Percentiles rank a stretch among this genome's conserved stretches.
These are phyloP conservation scores for Chrysopogon serrulatus DNA, from an alignment of 176 grass and related monocot species.

Conservation along the genomic window DNA sequence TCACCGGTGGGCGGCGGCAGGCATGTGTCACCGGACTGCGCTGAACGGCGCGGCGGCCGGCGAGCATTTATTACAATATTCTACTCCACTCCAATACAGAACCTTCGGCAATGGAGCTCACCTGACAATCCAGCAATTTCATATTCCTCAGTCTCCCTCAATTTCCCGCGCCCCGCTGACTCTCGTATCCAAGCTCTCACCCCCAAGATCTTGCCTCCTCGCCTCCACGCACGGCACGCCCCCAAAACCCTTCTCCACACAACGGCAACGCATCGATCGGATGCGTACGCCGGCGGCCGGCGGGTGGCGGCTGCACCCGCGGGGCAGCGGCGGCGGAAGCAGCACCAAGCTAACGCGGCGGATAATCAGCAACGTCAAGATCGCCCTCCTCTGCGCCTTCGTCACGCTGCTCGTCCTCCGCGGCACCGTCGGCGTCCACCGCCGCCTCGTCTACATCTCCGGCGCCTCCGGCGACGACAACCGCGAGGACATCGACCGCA, in stretches of 20 bases:
- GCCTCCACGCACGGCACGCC: neutral
- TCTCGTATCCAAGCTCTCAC: neutral
- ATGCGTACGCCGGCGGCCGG: neutral
- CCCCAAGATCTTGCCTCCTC: neutral
- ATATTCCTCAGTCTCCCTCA: neutral
- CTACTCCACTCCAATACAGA: neutral
- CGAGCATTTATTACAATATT: neutral
- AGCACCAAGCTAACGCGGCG: conserved; percentile 32
- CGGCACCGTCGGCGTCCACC: conserved; percentile 44
- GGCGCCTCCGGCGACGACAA: too few species aligned
- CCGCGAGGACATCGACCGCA: conserved; percentile 41
- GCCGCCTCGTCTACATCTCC: conserved; percentile 13
- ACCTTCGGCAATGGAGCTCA: neutral
- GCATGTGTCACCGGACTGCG: neutral
- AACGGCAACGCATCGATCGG: neutral
- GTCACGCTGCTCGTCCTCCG: conserved; percentile 48
- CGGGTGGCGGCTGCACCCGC: neutral
- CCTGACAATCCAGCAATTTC: neutral
- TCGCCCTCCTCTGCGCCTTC: conserved; percentile 46
- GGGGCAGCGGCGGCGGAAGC: neutral
- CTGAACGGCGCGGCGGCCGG: too few species aligned
- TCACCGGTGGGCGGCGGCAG: too few species aligned
- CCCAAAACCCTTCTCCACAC: neutral
- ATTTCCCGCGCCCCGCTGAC: neutral
- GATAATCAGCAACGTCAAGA: conserved; percentile 47